A percentile compares a stretch with the other conserved stretches of the same genome.
Conservation (phyloP, 2,329 filamentous ascomycete genomes). For the Sphaerulina populicola region DNA sequence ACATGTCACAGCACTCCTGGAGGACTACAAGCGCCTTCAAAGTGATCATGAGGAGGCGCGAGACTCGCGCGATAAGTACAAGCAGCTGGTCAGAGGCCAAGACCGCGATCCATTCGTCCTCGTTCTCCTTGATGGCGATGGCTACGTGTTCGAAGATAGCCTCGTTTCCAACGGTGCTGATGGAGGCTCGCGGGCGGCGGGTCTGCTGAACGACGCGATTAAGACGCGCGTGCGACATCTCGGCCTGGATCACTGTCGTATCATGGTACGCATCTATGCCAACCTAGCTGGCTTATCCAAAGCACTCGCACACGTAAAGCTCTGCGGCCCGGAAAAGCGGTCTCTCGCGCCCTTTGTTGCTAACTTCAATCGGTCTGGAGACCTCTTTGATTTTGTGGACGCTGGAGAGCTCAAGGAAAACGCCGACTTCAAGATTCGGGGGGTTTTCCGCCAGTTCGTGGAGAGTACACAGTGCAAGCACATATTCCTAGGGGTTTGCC, state of each 20-base stretch:
- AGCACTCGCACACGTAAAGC: conserved; percentile 41
- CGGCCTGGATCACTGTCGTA: conserved; percentile 45
- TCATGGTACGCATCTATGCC: conserved; percentile 43
- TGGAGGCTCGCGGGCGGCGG: conserved; percentile 50
- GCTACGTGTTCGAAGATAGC: conserved; percentile 41
- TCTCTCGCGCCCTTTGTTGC: conserved; percentile 50
- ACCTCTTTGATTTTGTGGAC: conserved; percentile 55
- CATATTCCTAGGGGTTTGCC: conserved; percentile 56
- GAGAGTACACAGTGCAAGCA: conserved; percentile 56
- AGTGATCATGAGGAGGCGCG: conserved; percentile 52
- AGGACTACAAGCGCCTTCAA: conserved; percentile 48
- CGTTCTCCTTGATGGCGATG: conserved; percentile 55
- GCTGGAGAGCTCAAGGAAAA: conserved; percentile 54
- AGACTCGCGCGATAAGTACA: conserved; percentile 48
- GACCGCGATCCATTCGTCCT: conserved; percentile 52
- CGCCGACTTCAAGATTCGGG: conserved; percentile 53
- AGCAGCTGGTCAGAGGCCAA: conserved; percentile 42
- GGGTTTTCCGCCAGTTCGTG: conserved; percentile 44
- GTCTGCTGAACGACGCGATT: conserved; percentile 46
- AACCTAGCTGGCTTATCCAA: conserved; percentile 42
- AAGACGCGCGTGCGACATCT: conserved; percentile 39
- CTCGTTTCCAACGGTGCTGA: conserved; percentile 32
- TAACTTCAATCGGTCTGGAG: conserved; percentile 48
- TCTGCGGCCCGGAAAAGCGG: conserved; percentile 48
- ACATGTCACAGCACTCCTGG: conserved; percentile 35